Evolutionary conservation across 768 basidiomycete species (phyloP), one percentile per base, ranked within the genome.

Genomic region (Termitomyces sp.): DNA sequence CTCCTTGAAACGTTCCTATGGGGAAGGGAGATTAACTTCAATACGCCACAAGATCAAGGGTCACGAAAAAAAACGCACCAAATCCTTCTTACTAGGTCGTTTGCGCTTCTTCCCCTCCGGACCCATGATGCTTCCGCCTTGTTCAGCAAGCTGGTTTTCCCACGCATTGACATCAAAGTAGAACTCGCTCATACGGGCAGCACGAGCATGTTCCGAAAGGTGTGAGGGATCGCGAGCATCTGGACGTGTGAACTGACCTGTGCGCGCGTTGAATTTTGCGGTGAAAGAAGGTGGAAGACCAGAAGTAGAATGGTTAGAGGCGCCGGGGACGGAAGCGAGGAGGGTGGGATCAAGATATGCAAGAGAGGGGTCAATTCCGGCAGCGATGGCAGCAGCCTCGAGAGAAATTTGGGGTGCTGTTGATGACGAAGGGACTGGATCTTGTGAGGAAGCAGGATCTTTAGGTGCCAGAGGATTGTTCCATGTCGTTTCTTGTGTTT

Each of bases 141-240:
- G 69, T 57, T 75, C 67, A 26, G 81, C 88, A 3, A 89, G 75
- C 28, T 91, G 81, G 51, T 79, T 60, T 69, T 92, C 85, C 90
- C 90, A 93, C 45, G 77, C 78, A n/a, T 76, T 77, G 21, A 90
- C 85, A 59, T 93, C 90, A 58, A 93, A 93, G 70, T 90, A 93
- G 62, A 90, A 88, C 64, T 86, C 80, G 74, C 87, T 90, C 90
- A 93, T 93, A 42, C 91, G 80, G 67, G 85, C 84, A 64, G 84
- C 84, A 5, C 90, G 83, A 60, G 91, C 90, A 60, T 82, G 89
- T 65, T 93, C 91, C 17, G 85, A 87, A 50, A 93, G 67, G 64
- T 91, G 89, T 3, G 79, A 70, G 6, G 91, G 90, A 51, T 88
- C 84, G 24, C 90, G 82, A 15, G 79, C 81, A 51, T 88, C 84